A percentile compares a stretch with the other conserved stretches of the same genome.
phyloP scores from a whole-genome alignment of 2,329 filamentous ascomycete species.

The Scytalidium lignicola region DNA sequence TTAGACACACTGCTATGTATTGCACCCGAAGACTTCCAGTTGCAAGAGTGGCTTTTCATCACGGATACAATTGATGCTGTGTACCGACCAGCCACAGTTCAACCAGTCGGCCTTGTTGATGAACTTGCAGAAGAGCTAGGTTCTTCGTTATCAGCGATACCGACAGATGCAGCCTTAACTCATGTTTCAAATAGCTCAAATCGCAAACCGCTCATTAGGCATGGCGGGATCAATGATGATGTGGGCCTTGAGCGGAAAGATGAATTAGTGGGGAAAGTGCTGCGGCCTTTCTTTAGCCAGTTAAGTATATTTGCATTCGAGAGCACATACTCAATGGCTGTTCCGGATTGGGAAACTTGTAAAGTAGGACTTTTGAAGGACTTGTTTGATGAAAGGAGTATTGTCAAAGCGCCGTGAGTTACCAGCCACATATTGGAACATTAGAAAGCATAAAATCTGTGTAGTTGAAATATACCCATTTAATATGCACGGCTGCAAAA shows the following conservation, averaged over 20 bases:
- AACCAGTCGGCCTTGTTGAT: slow-evolving; percentile 73
- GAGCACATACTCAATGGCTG: slow-evolving; percentile 80
- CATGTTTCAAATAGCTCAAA: slow-evolving; percentile 18
- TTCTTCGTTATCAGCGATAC: slow-evolving; percentile 15
- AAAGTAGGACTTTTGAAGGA: slow-evolving; percentile 62
- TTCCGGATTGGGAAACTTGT: slow-evolving; percentile 61
- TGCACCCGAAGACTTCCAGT: slow-evolving; percentile 91
- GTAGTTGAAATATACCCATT: background rate
- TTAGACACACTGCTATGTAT: slow-evolving; percentile 83
- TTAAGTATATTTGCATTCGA: slow-evolving; percentile 93
- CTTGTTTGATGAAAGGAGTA: slow-evolving; percentile 72
- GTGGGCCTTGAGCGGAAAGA: slow-evolving; percentile 55
- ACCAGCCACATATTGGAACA: background rate
- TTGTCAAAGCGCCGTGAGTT: slow-evolving; percentile 46
- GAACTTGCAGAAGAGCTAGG: slow-evolving; percentile 72
- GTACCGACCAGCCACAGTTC: slow-evolving; percentile 67
- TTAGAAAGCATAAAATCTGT: background rate
- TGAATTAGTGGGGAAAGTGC: slow-evolving; percentile 68
- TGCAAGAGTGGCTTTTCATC: slow-evolving; percentile 97
- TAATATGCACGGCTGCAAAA: background rate
- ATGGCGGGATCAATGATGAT: slow-evolving; percentile 46
- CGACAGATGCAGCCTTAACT: slow-evolving; percentile 16
- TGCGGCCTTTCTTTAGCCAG: slow-evolving; percentile 85
- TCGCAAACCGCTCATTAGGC: slow-evolving; percentile 35
- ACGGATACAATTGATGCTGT: slow-evolving; percentile 96